Evolutionary conservation across 352 stramenopile species (phyloP).

Genomic region (Phytopythium mirpurense): DNA sequence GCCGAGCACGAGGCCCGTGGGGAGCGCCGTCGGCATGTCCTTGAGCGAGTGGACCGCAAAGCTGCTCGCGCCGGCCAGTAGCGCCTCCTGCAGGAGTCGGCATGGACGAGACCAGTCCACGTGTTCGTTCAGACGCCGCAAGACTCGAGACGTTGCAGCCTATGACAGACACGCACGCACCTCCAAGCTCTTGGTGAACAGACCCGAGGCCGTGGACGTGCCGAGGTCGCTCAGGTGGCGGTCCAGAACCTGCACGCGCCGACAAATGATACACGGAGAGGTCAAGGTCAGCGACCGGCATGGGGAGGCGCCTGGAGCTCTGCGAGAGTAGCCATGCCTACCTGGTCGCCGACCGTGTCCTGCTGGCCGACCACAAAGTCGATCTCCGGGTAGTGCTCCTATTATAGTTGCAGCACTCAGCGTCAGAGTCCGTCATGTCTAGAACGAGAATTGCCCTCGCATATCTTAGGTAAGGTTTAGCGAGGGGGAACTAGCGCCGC

Average conservation of each 20-base stretch:
- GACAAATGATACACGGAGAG: no score
- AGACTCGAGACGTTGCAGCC: no score
- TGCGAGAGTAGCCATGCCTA: no score
- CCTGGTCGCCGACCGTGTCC: constrained; percentile 80
- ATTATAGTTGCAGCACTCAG: not conserved
- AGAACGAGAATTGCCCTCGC: no score
- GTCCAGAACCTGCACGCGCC: constrained; percentile 60
- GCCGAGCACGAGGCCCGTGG: constrained; percentile 67
- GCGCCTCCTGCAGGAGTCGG: constrained; percentile 30
- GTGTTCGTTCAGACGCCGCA: no score
- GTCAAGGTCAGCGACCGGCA: no score
- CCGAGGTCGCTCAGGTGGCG: constrained; percentile 74
- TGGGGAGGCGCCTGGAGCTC: no score
- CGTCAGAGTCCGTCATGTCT: not conserved
- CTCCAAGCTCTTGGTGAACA: constrained; percentile 91
- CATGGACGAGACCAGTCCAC: no score
- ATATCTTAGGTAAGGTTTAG: no score
- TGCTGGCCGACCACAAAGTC: constrained; percentile 75
- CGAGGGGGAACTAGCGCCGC: no score
- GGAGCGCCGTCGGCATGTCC: constrained; percentile 85
- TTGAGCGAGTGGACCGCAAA: constrained; percentile 90
- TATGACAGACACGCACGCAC: no score
- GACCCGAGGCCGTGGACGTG: constrained; percentile 52
- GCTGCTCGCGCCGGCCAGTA: constrained; percentile 55
- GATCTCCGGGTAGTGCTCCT: constrained; percentile 53